Percentiles rank a stretch among this genome's conserved stretches.
Evolutionary conservation across 164 flowering plant species (phyloP).

Genomic region (Stephania cephalantha): DNA sequence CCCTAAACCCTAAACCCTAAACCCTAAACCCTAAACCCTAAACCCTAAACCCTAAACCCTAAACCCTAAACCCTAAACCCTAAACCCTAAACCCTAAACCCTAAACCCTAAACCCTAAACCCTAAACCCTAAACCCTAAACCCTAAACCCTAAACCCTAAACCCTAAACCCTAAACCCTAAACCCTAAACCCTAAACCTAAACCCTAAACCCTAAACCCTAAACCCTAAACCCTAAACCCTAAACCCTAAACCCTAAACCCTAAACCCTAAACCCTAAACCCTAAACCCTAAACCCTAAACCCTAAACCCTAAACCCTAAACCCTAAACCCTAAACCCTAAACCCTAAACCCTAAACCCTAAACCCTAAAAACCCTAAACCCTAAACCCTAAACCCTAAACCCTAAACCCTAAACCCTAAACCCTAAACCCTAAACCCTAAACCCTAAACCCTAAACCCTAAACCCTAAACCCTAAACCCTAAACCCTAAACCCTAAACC

Average conservation of each 20-base stretch:
- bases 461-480: constrained; percentile 9
- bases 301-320: constrained; percentile 9
- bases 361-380: constrained; percentile 6
- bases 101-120: background rate
- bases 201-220: constrained; percentile 13
- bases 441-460: constrained; percentile 9
- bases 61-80: constrained; percentile 13
- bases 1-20: constrained; percentile 10
- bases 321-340: constrained; percentile 10
- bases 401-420: constrained; percentile 12
- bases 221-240: constrained; percentile 7
- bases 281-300: background rate
- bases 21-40: constrained; percentile 9
- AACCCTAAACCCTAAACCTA: constrained; percentile 10
- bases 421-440: constrained; percentile 11
- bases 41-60: constrained; percentile 19
- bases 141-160: background rate
- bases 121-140: constrained; percentile 10
- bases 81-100: constrained; percentile 17
- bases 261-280: background rate
- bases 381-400: constrained; percentile 11
- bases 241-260: background rate
- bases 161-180: constrained; percentile 1
- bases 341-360: constrained; percentile 12
- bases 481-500: constrained; percentile 9